Evolutionary conservation across 805 yeast species (phyloP).

Genomic region (Starmerella potacharoeniae): DNA sequence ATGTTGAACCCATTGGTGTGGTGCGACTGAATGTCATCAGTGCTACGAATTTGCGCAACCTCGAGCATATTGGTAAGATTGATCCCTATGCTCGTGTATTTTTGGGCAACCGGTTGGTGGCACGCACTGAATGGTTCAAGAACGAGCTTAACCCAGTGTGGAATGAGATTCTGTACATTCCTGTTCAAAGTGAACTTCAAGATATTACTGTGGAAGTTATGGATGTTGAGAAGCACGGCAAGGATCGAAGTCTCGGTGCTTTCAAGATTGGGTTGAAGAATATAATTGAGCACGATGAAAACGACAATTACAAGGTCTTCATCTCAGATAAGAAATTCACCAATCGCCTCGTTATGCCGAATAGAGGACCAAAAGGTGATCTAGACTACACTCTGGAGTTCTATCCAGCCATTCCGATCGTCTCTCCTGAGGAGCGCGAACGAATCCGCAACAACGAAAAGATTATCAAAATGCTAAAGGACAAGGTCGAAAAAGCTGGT

Average conservation of each 20-base stretch:
- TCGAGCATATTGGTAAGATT: slow-evolving; percentile 79
- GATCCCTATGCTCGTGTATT: slow-evolving; percentile 83
- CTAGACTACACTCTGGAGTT: slow-evolving; percentile 65
- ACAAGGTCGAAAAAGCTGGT: slow-evolving; percentile 18
- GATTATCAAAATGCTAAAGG: slow-evolving; percentile 23
- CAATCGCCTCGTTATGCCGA: slow-evolving; percentile 54
- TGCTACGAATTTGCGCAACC: slow-evolving; percentile 67
- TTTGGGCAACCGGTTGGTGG: slow-evolving; percentile 63
- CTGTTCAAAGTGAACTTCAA: slow-evolving; percentile 75
- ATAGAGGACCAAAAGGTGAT: slow-evolving; percentile 72
- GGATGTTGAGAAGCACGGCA: slow-evolving; percentile 74
- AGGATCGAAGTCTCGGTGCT: slow-evolving; percentile 79
- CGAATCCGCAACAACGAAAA: slow-evolving; percentile 43
- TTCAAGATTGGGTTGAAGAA: slow-evolving; percentile 59
- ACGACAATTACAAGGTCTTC: slow-evolving; percentile 53
- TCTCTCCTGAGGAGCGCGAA: slow-evolving; percentile 48
- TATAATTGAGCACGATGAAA: slow-evolving; percentile 47
- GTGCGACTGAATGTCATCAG: slow-evolving; percentile 56
- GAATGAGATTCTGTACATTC: slow-evolving; percentile 71
- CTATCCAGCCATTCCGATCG: slow-evolving; percentile 73
- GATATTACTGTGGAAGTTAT: slow-evolving; percentile 74
- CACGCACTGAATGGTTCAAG: slow-evolving; percentile 60
- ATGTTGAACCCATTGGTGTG: slow-evolving; percentile 91
- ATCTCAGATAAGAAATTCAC: slow-evolving; percentile 45
- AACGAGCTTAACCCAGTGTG: slow-evolving; percentile 70